These are phyloP conservation scores for Penicillium griseofulvum DNA, from an alignment of 2,329 filamentous ascomycete species.

Conservation along the genomic window DNA sequence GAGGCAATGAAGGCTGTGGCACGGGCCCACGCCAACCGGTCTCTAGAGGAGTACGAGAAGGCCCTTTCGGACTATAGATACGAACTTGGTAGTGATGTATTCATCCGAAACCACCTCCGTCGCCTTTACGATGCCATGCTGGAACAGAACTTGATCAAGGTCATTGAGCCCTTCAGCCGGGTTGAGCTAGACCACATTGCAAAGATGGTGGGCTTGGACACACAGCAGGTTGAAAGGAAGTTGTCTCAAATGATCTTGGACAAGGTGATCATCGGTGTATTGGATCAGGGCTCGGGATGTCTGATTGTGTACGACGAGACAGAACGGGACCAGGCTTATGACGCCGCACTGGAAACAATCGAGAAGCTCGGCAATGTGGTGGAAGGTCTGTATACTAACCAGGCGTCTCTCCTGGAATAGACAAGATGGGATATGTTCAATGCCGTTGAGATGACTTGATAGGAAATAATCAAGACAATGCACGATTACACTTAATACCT, in stretches of 20 bases:
- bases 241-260: conserved; percentile 99
- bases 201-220: conserved; percentile 95
- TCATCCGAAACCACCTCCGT: conserved; percentile 95
- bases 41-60: conserved; percentile 93
- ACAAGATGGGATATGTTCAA: conserved; percentile 21
- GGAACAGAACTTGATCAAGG: conserved; percentile 99
- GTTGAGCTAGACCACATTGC: conserved; percentile 97
- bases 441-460: conserved; percentile 25
- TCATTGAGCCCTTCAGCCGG: conserved; percentile 96
- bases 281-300: conserved; percentile 96
- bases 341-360: conserved; percentile 89
- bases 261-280: conserved; percentile 95
- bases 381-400: conserved; percentile 95
- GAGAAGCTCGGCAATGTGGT: conserved; percentile 97
- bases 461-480: conserved; percentile 19
- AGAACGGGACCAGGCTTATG: conserved; percentile 87
- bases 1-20: conserved; percentile 99
- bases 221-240: conserved; percentile 95
- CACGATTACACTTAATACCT: conserved; percentile 7
- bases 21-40: conserved; percentile 90
- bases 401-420: conserved; percentile 90
- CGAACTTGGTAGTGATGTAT: conserved; percentile 89
- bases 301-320: conserved; percentile 97
- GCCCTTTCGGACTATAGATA: conserved; percentile 86
- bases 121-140: conserved; percentile 97